These are phyloP conservation scores for Boletus sp. DNA, from an alignment of 768 basidiomycete genomes.

Conservation along the genomic window DNA sequence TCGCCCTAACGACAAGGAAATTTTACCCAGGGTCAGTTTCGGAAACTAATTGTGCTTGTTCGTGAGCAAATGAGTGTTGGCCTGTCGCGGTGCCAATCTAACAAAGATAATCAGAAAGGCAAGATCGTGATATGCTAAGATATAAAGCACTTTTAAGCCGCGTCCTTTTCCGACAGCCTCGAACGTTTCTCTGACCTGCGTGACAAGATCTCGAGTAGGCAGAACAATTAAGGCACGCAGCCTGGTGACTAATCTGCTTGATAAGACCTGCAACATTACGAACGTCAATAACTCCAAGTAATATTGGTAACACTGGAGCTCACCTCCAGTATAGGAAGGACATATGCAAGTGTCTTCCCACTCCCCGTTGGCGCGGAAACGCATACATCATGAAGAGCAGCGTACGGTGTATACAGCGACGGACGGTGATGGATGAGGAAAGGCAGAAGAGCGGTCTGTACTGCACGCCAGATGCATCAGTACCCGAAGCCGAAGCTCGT, in stretches of 20 bases:
- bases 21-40: slow-evolving; percentile 54
- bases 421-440: slow-evolving; percentile 59
- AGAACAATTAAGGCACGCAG: slow-evolving; percentile 86
- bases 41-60: slow-evolving; percentile 77
- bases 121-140: neutral
- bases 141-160: slow-evolving; percentile 65
- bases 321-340: slow-evolving; percentile 88
- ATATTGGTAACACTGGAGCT: slow-evolving; percentile 2
- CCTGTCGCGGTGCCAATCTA: slow-evolving; percentile 84
- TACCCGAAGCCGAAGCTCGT: neutral
- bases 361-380: slow-evolving; percentile 98
- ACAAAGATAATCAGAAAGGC: slow-evolving; percentile 2
- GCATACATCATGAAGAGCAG: slow-evolving; percentile 76
- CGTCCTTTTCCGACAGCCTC: slow-evolving; percentile 83
- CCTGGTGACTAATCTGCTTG: slow-evolving; percentile 72
- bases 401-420: slow-evolving; percentile 62
- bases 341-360: slow-evolving; percentile 97
- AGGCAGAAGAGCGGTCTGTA: slow-evolving; percentile 87
- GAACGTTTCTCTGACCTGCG: slow-evolving; percentile 90
- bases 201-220: slow-evolving; percentile 91
- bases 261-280: slow-evolving; percentile 53
- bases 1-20: neutral
- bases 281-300: neutral
- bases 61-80: slow-evolving; percentile 91
- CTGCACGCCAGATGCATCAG: slow-evolving; percentile 42